Base-by-base conservation (phyloP, 2,329 filamentous ascomycete species). In the Orbilia quercus region DNA sequence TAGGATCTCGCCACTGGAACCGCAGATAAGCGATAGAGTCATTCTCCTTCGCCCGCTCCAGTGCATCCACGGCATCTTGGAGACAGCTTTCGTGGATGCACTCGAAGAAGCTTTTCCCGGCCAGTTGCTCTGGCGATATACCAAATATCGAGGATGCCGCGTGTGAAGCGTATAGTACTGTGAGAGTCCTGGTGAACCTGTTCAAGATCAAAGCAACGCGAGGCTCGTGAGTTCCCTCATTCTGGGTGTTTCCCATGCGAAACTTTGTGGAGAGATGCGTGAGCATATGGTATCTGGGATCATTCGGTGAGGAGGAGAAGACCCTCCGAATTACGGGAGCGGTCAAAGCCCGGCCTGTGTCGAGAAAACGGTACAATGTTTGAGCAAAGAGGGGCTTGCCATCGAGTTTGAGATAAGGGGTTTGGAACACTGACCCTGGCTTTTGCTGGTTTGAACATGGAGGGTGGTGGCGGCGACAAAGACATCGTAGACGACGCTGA, bases 21-120 rank as follows among this genome's bases (percentile, higher is more conserved):
- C 92, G 89, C 70, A 96, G 83, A 78, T 96, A 96, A 1, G 92
- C 91, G 77, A 96, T 95, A 1, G 92, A 96, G 79, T 96, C 91
- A 77, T 96, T 96, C 25, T 90, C 89, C 79, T 96, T 96, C 20
- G 92, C 91, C 76, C 90, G 90, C 80, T 96, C 92, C 31, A 96
- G 81, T 77, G 90, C 93, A 74, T 87, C 86, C 34, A 94, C 87
- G 2, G 91, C 91, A 76, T 95, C 90, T 7, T 86, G 83, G 25
- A 95, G 83, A 76, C 91, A 95, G 73, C 88, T 89, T 76, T 91
- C 87, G 66, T 90, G 87, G 55, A 96, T 95, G 78, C 90, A 94
- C 77, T 92, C 90, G 80, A 96, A 96, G 80, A 96, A 96, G 79
- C 91, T 93, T 76, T 89, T 89, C 44, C 90, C 88, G 75, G 88